Percentiles rank a stretch among this genome's conserved stretches.
Conservation (phyloP, 352 stramenopile species). For the Phytophthora pseudosyringae region DNA sequence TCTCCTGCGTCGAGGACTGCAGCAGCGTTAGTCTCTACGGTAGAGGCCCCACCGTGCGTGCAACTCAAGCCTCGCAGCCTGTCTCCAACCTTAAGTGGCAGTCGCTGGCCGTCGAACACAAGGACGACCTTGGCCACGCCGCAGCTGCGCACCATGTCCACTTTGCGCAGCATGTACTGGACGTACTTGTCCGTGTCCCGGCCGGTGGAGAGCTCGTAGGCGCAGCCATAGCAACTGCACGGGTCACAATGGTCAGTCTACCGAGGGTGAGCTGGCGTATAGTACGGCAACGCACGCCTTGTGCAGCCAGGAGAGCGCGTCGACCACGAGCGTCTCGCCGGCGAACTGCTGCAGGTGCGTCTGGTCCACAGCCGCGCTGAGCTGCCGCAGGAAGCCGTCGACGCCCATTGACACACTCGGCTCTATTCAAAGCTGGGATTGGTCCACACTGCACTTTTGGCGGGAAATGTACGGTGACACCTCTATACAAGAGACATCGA, state of each 20-base stretch:
- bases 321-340: conserved; percentile 66
- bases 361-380: conserved; percentile 61
- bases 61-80: background rate
- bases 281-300: conserved; percentile 60
- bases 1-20: conserved; percentile 71
- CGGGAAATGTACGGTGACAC: conserved; percentile 18
- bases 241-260: conserved; percentile 11
- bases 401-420: conserved; percentile 50
- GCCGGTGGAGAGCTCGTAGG: conserved; percentile 75
- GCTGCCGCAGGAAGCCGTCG: conserved; percentile 66
- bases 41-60: too few relatives aligned
- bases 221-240: conserved; percentile 76
- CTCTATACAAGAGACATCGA: conserved; percentile 8
- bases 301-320: conserved; percentile 83
- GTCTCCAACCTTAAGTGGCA: conserved; percentile 67
- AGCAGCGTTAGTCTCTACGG: conserved; percentile 2
- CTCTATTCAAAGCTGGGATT: conserved; percentile 1
- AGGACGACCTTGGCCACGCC: conserved; percentile 65
- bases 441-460: conserved; percentile 7
- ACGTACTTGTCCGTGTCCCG: conserved; percentile 72
- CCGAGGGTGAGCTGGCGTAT: background rate
- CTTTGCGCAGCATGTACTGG: conserved; percentile 78
- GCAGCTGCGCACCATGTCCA: conserved; percentile 62
- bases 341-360: conserved; percentile 60
- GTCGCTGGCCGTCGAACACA: conserved; percentile 78